Evolutionary conservation across 495 filamentous ascomycete species (phyloP).

Genomic region (Penicillium maclennaniae): DNA sequence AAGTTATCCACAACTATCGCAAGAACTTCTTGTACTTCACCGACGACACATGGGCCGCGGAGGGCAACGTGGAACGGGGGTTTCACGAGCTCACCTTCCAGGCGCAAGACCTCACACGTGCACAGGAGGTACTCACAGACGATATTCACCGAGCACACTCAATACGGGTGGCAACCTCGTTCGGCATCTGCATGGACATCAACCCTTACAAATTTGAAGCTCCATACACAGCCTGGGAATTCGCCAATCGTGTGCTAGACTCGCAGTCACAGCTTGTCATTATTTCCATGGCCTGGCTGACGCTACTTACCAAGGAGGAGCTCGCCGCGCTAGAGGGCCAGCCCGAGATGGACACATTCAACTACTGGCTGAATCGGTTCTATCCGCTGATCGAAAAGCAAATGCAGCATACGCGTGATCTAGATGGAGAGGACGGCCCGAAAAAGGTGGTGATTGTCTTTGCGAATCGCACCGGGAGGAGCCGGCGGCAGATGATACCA

Average conservation of each 20-base stretch:
- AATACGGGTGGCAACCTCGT: slow-evolving; percentile 53
- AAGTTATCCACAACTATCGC: slow-evolving; percentile 76
- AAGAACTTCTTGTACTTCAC: slow-evolving; percentile 89
- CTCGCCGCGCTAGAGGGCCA: slow-evolving; percentile 45
- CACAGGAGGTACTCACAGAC: background rate
- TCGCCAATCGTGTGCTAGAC: slow-evolving; percentile 72
- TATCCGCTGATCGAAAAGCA: slow-evolving; percentile 61
- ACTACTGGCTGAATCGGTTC: slow-evolving; percentile 86
- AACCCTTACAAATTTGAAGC: slow-evolving; percentile 73
- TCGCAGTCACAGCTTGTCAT: slow-evolving; percentile 67
- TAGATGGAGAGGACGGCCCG: slow-evolving; percentile 16
- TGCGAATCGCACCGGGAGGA: slow-evolving; percentile 79
- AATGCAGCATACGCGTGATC: slow-evolving; percentile 36
- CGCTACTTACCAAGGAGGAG: slow-evolving; percentile 45
- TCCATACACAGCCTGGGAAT: slow-evolving; percentile 77
- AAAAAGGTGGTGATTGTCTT: slow-evolving; percentile 73
- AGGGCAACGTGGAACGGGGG: slow-evolving; percentile 60
- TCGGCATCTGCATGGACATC: slow-evolving; percentile 82
- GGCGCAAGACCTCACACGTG: background rate
- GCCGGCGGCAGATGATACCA: slow-evolving; percentile 46
- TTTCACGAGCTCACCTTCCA: slow-evolving; percentile 35
- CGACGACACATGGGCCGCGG: slow-evolving; percentile 85
- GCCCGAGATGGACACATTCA: slow-evolving; percentile 76
- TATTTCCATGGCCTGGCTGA: slow-evolving; percentile 87
- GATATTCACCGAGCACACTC: slow-evolving; percentile 2